Base-by-base conservation (phyloP, 2,329 filamentous ascomycete species). In the Cordyceps militaris region DNA sequence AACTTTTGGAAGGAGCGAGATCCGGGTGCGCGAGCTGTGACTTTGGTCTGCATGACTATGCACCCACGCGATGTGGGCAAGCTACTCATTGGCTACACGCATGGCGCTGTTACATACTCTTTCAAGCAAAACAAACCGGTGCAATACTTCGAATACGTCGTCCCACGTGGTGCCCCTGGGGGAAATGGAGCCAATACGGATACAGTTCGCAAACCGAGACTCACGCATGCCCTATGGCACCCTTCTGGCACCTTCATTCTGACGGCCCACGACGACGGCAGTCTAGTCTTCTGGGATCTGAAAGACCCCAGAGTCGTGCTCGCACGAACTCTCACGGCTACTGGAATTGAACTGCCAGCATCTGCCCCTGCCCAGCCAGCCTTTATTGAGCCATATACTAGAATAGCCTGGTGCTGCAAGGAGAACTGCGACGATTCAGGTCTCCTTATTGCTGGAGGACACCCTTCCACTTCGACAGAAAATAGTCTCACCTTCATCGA, bases 1-100 rank as follows among this genome's bases (percentile, higher is more conserved):
- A 96, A 96, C 69, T 83, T 96, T 59, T 97, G 93, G 93, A 78
- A 79, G 52, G 83, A 89, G 62, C 79, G 80, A 60, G 88, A 90
- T 63, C 84, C 89, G 0, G 82, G 81, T 57, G 82, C 86, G 10
- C 80, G 85, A 50, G 73, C 74, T 8, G 70, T 73, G 9, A 71
- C 85, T 11, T 78, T 97, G 34, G 81, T 97, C 19, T 87, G 87
- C 16, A 76, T 99, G 67, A 84, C 91, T 60, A 79, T 97, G 64
- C 94, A 97, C 67, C 92, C 94, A 2, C 82, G 91, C 65, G 94
- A 99, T 69, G 89, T 97, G 63, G 94, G 94, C 4, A 91, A 91
- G 66, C 78, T 99, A 26, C 74, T 99, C 58, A 88, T 99, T 59
- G 92, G 88, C n/a, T 99, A 97, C 70, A 84, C 84, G 0, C 84